phyloP scores from a whole-genome alignment of 768 basidiomycete species.

The Amanita rubescens region DNA sequence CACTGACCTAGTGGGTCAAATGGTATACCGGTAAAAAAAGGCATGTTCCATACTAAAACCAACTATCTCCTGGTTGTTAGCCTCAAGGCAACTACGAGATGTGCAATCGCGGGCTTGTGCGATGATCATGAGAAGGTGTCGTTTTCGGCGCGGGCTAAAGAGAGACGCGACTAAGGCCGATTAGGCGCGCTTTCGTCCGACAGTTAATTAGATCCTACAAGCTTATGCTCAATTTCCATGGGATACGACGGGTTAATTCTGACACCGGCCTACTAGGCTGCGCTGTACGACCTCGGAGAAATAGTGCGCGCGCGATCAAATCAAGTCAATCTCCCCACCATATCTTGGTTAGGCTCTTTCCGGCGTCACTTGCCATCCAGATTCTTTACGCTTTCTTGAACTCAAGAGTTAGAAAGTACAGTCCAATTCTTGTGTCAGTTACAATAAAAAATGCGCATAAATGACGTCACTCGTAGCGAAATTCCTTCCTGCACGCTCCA shows the following conservation, averaged over 20 bases:
- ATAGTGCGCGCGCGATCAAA: conserved; percentile 55
- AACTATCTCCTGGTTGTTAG: too few relatives aligned
- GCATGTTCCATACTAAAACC: too few relatives aligned
- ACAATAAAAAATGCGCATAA: too few relatives aligned
- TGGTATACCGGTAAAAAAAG: too few relatives aligned
- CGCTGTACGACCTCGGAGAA: conserved; percentile 39
- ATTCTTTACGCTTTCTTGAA: too few relatives aligned
- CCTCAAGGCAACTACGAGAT: too few relatives aligned
- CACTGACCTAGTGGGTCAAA: too few relatives aligned
- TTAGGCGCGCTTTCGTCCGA: conserved; percentile 29
- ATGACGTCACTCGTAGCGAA: too few relatives aligned
- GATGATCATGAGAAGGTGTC: too few relatives aligned
- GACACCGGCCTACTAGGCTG: conserved; percentile 57
- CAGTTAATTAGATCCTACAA: conserved; percentile 54
- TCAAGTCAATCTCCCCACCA: conserved; percentile 48
- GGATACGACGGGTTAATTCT: conserved; percentile 53
- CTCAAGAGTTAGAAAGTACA: too few relatives aligned
- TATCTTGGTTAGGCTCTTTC: neutral
- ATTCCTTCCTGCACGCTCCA: neutral
- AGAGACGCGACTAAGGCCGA: conserved; percentile 40
- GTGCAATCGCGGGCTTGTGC: too few relatives aligned
- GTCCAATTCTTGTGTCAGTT: neutral
- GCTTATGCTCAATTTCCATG: conserved; percentile 78
- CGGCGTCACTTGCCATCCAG: neutral
- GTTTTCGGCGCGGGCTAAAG: neutral